Conservation (phyloP, 2,329 filamentous ascomycete genomes). For the Myriosclerotinia curreyana region DNA sequence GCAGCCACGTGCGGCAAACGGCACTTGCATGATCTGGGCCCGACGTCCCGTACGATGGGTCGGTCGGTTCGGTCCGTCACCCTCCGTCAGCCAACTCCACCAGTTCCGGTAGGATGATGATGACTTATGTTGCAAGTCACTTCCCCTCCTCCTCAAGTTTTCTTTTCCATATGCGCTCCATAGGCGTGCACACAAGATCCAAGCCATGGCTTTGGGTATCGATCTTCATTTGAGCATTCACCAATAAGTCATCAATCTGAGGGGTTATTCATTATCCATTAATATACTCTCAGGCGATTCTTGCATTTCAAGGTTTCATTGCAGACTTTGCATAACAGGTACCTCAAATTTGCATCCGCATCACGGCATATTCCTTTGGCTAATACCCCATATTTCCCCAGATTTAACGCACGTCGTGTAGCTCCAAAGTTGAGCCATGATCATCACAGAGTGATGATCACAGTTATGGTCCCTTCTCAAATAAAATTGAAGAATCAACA, state of each 20-base stretch:
- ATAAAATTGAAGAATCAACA: no score
- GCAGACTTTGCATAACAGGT: neutral
- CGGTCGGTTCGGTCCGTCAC: slow-evolving; percentile 16
- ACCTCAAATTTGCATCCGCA: neutral
- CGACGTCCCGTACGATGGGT: neutral
- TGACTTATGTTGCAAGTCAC: neutral
- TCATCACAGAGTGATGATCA: neutral
- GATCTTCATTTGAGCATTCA: neutral
- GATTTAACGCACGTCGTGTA: slow-evolving; percentile 4
- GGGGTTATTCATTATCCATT: neutral
- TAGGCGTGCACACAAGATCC: neutral
- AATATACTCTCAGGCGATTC: neutral
- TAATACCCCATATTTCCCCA: slow-evolving; percentile 15
- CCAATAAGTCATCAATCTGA: neutral
- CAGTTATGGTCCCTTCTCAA: neutral
- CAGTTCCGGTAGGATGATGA: neutral
- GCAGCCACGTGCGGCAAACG: neutral
- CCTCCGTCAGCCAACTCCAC: neutral
- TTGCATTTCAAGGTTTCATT: neutral
- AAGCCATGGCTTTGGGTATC: neutral
- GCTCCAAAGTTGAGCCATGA: neutral
- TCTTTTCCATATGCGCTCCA: neutral
- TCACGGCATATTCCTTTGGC: neutral
- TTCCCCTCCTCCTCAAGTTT: neutral
- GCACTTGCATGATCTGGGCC: neutral